Percentiles rank a stretch among this genome's conserved stretches.
Conservation (phyloP, 768 basidiomycete genomes). For the Amanita rimosa region DNA sequence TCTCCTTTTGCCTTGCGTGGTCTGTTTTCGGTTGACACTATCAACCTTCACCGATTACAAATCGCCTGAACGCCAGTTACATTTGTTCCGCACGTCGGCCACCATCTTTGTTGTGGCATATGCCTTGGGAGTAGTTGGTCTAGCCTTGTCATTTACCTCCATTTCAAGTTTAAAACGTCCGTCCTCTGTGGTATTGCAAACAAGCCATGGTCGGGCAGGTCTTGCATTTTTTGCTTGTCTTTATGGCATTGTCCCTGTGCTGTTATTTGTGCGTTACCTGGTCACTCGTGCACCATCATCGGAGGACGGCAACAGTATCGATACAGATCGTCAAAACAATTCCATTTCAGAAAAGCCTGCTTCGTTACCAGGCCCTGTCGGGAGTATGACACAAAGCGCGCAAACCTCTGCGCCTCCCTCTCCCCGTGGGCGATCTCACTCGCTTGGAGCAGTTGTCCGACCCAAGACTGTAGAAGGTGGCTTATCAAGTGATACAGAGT, state of each 20-base stretch:
- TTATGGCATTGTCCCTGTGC: constrained; percentile 38
- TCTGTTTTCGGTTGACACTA: constrained; percentile 22
- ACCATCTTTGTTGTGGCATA: constrained; percentile 33
- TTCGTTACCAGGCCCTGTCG: constrained; percentile 16
- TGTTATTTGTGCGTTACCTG: constrained; percentile 20
- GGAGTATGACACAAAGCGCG: constrained; percentile 25
- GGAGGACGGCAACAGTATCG: constrained; percentile 10
- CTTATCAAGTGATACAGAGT: constrained; percentile 32
- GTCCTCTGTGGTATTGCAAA: constrained; percentile 23
- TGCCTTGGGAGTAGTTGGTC: constrained; percentile 49
- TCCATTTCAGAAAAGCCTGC: constrained; percentile 22
- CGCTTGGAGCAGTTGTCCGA: constrained; percentile 34
- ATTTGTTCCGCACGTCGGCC: constrained; percentile 23
- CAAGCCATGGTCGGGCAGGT: constrained; percentile 54
- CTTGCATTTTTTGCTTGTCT: constrained; percentile 52
- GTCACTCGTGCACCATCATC: constrained; percentile 3
- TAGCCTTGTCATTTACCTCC: constrained; percentile 53
- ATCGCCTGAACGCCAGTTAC: constrained; percentile 13
- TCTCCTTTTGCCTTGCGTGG: constrained; percentile 21
- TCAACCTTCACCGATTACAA: constrained; percentile 8
- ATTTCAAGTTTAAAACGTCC: constrained; percentile 21
- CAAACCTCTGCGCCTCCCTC: constrained; percentile 30
- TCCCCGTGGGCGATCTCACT: constrained; percentile 32
- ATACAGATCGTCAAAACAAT: constrained; percentile 7
- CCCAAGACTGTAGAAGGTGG: constrained; percentile 33